Conservation (phyloP, 1,139 yeast species). For the Saccharomycopsis hybrid region DNA sequence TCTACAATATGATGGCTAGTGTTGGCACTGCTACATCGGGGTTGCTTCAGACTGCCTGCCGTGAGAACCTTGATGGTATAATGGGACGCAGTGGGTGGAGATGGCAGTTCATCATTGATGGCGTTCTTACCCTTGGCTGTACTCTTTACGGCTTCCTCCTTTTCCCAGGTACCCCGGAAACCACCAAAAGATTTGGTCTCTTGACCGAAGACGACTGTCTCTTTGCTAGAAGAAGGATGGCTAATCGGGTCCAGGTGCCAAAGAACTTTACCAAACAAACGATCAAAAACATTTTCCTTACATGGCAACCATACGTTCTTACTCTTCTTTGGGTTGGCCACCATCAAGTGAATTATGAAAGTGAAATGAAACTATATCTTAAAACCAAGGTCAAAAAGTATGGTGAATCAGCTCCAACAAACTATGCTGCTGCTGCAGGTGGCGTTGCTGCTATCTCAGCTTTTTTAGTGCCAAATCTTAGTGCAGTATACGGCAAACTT, state of each 20-base stretch:
- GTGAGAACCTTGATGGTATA: constrained; percentile 38
- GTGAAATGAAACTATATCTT: not conserved
- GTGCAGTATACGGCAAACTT: not conserved
- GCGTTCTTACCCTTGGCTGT: constrained; percentile 50
- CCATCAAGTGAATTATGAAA: not conserved
- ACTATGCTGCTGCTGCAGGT: not conserved
- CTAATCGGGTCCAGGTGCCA: constrained; percentile 21
- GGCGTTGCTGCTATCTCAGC: not conserved
- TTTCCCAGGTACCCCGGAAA: constrained; percentile 61
- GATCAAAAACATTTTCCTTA: not conserved
- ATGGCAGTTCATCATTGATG: constrained; percentile 70
- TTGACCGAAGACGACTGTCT: constrained; percentile 51
- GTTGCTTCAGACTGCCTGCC: constrained; percentile 54
- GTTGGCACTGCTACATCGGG: constrained; percentile 61
- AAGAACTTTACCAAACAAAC: not conserved
- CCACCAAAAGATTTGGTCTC: constrained; percentile 31
- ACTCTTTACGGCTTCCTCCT: constrained; percentile 55
- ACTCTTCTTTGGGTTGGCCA: not conserved
- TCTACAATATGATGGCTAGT: constrained; percentile 55
- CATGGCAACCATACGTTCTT: not conserved
- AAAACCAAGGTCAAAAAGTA: not conserved
- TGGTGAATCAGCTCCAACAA: not conserved
- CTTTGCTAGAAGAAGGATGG: constrained; percentile 48
- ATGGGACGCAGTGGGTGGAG: constrained; percentile 59
- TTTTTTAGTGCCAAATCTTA: not conserved